Evolutionary conservation across 148 eudicot genomes (phyloP).

Genomic region (Cornus kousa): DNA sequence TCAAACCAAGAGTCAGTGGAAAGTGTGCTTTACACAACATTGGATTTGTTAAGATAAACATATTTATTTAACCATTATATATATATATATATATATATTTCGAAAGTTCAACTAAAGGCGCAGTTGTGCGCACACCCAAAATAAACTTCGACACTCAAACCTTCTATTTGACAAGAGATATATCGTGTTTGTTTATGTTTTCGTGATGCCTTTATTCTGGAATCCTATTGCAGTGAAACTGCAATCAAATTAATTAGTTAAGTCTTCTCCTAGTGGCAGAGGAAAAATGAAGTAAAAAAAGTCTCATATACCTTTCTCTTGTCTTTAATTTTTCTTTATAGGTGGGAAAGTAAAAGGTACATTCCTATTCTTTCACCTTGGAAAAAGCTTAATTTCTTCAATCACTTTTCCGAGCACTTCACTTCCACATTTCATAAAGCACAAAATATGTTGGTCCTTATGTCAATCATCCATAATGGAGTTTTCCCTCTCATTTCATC

Average conservation of each 20-base stretch:
- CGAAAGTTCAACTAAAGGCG: no score
- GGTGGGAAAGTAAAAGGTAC: slow-evolving; percentile 4
- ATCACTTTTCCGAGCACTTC: slow-evolving; percentile 7
- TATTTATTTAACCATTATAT: no score
- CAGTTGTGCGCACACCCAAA: no score
- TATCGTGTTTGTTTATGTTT: background rate
- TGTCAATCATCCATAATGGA: background rate
- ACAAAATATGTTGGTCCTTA: background rate
- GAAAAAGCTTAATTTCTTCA: background rate
- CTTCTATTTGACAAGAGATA: no score
- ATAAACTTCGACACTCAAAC: no score
- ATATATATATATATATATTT: no score
- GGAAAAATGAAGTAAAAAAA: background rate
- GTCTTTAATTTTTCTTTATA: background rate
- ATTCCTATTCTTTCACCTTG: slow-evolving; percentile 7
- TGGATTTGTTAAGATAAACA: background rate
- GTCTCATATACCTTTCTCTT: background rate
- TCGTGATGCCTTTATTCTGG: background rate
- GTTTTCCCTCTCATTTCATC: background rate
- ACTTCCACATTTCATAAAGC: slow-evolving; percentile 1
- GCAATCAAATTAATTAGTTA: background rate
- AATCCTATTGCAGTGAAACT: background rate
- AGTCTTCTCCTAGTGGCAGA: background rate
- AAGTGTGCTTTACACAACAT: slow-evolving; percentile 1
- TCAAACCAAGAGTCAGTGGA: background rate